These are phyloP conservation scores for Laetiporus sulphureus DNA, from an alignment of 1,284 basidiomycete genomes.

Conservation along the genomic window DNA sequence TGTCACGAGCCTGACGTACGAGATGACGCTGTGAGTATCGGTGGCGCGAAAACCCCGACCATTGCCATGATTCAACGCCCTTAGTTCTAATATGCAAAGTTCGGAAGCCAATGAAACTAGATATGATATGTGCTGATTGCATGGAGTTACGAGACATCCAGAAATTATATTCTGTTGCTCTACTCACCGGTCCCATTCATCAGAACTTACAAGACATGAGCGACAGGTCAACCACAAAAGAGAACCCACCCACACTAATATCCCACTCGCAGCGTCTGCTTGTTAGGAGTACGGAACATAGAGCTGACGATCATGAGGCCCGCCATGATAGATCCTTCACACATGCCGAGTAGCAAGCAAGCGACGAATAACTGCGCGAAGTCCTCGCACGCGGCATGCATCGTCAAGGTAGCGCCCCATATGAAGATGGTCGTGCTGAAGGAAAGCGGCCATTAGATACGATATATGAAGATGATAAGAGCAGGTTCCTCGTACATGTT, in stretches of 20 bases:
- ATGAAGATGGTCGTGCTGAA: constrained; percentile 59
- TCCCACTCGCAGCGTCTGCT: constrained; percentile 67
- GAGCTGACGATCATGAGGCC: constrained; percentile 71
- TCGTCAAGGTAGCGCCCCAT: constrained; percentile 58
- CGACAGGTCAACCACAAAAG: neutral
- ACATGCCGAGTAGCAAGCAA: constrained; percentile 63
- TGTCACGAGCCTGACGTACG: constrained; percentile 50
- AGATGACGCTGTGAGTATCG: neutral
- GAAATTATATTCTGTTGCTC: neutral
- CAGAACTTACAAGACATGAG: neutral
- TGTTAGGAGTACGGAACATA: constrained; percentile 75
- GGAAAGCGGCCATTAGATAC: neutral
- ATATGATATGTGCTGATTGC: constrained; percentile 42
- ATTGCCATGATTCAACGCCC: constrained; percentile 62
- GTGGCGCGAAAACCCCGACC: constrained; percentile 18
- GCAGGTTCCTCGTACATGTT: constrained; percentile 67
- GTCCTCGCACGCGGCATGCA: constrained; percentile 65
- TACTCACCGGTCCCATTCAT: constrained; percentile 17
- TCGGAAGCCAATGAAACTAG: constrained; percentile 70
- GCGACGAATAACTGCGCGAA: constrained; percentile 65
- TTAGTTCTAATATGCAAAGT: constrained; percentile 49
- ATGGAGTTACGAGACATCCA: neutral
- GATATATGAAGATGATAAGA: neutral
- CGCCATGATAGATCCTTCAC: constrained; percentile 74
- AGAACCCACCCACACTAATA: constrained; percentile 60